Base-by-base conservation (phyloP, 495 filamentous ascomycete species). In the Annulohypoxylon maeteangense region DNA sequence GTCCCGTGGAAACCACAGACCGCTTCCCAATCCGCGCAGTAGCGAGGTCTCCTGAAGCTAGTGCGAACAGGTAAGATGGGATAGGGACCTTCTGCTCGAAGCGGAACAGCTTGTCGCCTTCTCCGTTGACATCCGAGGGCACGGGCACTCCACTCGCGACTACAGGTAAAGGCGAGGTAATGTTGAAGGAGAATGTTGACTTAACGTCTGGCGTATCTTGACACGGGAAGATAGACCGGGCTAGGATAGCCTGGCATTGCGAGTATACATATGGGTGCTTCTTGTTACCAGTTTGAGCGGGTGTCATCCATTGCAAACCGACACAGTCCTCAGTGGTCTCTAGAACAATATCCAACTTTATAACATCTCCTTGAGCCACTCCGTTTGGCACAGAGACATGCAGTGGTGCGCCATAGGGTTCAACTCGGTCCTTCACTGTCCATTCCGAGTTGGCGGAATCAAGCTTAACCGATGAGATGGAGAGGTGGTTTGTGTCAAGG, bases 151-250 rank as follows among this genome's bases (percentile, higher is more conserved):
- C 95, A 78, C 91, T 94, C 8, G 95, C 94, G 65, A 97, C 86
- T 42, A 98, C 94, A 3, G 93, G 93, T 10, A 96, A 85, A 6
- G 93, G 90, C 18, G 93, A 97, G 34, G 88, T 88, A 77, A 99
- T 93, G 71, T 90, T 91, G 80, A 98, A 97, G 60, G 90, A 86
- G 80, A 93, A 92, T 4, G 93, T 94, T 44, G 90, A 92, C 81
- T 99, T 99, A 66, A 98, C 90, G 76, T 96, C 93, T 23, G 95
- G 95, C 0, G 95, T 98, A 79, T 99, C 95, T 83, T 99, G 95
- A 79, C 94, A 98, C 11, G 95, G 95, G 79, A 97, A 97, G 59
- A 98, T 85, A 22, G 93, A 97, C 54, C 95, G 88, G 25, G 91
- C 92, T 72, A 98, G 92, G 71, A 99, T 99, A 40, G 94, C 93